These are phyloP conservation scores for Pittosporum tobira DNA, from an alignment of 129 eudicot genomes.

Conservation along the genomic window DNA sequence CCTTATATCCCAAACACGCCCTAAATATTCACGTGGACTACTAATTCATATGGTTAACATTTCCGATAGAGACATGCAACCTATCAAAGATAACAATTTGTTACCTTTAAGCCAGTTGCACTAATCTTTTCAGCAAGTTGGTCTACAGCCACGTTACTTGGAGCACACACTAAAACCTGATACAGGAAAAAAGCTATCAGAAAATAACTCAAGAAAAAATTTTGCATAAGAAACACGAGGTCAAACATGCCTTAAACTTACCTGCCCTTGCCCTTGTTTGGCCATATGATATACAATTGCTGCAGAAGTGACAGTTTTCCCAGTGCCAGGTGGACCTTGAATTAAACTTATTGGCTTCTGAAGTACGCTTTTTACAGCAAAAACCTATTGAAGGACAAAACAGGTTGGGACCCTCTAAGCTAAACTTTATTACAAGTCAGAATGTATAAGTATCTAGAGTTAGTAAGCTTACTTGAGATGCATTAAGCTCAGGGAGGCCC, in stretches of 20 bases:
- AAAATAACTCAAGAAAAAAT: background rate
- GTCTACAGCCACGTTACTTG: conserved; percentile 96
- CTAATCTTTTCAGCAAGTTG: conserved; percentile 94
- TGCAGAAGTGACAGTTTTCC: conserved; percentile 71
- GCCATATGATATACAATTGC: conserved; percentile 96
- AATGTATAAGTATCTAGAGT: too few relatives aligned
- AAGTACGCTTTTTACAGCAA: conserved; percentile 67
- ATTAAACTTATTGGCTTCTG: conserved; percentile 68
- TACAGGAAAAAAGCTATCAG: conserved; percentile 2
- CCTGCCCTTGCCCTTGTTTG: conserved; percentile 98
- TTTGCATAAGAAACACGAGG: background rate
- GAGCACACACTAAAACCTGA: conserved; percentile 96
- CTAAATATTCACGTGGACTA: too few relatives aligned
- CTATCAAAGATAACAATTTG: background rate
- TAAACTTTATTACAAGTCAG: too few relatives aligned
- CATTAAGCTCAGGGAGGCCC: conserved; percentile 89
- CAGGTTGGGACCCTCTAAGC: too few relatives aligned
- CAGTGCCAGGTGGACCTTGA: conserved; percentile 76
- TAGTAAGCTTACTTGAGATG: conserved; percentile 74
- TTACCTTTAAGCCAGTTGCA: conserved; percentile 91
- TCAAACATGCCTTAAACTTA: conserved; percentile 15
- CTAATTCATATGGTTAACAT: too few relatives aligned
- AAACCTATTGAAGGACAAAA: too few relatives aligned
- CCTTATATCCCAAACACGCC: too few relatives aligned
- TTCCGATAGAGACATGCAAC: too few relatives aligned